Conservation (phyloP, 1,284 basidiomycete species). For the Macrocystidia cucumis region DNA sequence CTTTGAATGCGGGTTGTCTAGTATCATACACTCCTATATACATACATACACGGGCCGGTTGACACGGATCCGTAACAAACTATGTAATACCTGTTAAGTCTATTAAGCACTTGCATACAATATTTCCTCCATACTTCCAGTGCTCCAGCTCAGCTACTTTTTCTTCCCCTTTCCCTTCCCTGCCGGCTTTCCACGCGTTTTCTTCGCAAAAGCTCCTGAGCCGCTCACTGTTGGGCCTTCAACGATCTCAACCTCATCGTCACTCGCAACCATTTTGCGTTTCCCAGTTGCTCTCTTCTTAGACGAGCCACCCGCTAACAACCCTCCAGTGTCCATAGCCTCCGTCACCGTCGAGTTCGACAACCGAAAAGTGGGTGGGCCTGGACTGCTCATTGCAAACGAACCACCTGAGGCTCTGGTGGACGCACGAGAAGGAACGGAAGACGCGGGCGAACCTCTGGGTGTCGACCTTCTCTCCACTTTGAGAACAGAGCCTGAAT, state of each 20-base stretch:
- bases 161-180: conserved; percentile 22
- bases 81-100: conserved; percentile 5
- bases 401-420: conserved; percentile 30
- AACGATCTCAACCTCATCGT: conserved; percentile 50
- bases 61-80: conserved; percentile 5
- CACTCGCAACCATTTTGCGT: conserved; percentile 38
- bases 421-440: conserved; percentile 40
- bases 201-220: conserved; percentile 17
- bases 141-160: conserved; percentile 15
- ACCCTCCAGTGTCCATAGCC: conserved; percentile 33
- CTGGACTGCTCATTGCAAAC: conserved; percentile 33
- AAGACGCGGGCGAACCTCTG: conserved; percentile 38
- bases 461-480: conserved; percentile 18
- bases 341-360: conserved; percentile 34
- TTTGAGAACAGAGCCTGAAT: conserved; percentile 1
- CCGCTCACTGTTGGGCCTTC: conserved; percentile 32
- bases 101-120: background rate
- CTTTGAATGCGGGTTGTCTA: too few relatives aligned
- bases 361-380: conserved; percentile 19
- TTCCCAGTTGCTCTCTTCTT: conserved; percentile 25
- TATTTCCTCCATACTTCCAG: too few relatives aligned
- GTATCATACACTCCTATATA: conserved; percentile 4
- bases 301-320: conserved; percentile 16
- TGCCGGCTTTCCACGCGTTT: conserved; percentile 25
- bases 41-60: too few relatives aligned